Evolutionary conservation across 371 early-diverging fungal genomes (phyloP), one percentile per base, ranked within the genome.

Genomic region (Choanephora cucurbitarum): DNA sequence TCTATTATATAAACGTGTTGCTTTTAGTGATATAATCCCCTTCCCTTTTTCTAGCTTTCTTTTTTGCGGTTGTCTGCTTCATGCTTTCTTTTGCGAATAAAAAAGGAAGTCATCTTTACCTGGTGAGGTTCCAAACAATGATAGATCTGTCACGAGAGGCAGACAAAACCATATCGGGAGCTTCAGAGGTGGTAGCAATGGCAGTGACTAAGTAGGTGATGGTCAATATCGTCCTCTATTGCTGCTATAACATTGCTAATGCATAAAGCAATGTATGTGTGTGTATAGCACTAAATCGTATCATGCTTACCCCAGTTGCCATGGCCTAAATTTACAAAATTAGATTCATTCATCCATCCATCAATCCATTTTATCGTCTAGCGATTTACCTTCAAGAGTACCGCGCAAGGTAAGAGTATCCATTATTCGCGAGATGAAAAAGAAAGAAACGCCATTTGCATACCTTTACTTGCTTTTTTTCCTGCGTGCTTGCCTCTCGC

Each of bases 101-200:
- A n/a, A n/a, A n/a, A n/a, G n/a, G n/a, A n/a, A n/a, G n/a, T 13
- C 37, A 17, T 32, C 21, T 41, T 57, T 64, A 76, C 72, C 75
- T 90, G 72, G 89, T 90, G 72, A 97, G 82, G 77, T 88, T 79
- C 97, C 97, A 97, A 81, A 97, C 94, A 62, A 97, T 91, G 77
- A 97, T 81, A 67, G 94, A 84, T 91, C 95, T 97, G 87, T 95
- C 94, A 77, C 97, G 92, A 66, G 96, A 97, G 49, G 93, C 88
- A 55, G 96, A 91, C 77, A 97, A 81, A 61, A 97, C 79, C 81
- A 89, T 90, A 82, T 96, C 91, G 64, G 95, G 93, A 72, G 89
- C 77, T 87, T 95, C 96, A 62, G 90, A 83, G 59, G 94, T 84
- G 79, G 96, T 97, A 77, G 95, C 95, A 68, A 96, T 88, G 78